A percentile compares a stretch with the other conserved stretches of the same genome.
Evolutionary conservation across 306 rosid species (phyloP).

Genomic region (Casuarina glauca): DNA sequence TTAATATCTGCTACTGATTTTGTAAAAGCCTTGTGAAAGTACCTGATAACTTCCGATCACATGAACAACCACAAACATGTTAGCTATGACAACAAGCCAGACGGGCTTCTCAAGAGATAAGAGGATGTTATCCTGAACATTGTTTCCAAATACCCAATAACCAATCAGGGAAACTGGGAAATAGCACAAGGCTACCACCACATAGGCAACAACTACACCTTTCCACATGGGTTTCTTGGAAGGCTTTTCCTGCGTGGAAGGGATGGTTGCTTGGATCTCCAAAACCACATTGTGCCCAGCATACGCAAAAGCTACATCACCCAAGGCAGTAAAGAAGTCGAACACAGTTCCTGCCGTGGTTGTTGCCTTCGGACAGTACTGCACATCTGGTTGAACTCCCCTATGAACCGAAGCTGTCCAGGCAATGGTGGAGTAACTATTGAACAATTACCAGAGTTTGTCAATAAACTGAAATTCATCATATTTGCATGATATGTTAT

Average conservation of each 20-base stretch:
- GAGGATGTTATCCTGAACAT: constrained; percentile 40
- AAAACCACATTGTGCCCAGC: constrained; percentile 46
- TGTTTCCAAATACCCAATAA: constrained; percentile 40
- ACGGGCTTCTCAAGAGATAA: constrained; percentile 35
- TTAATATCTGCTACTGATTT: neutral
- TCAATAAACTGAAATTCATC: neutral
- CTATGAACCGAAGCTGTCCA: constrained; percentile 41
- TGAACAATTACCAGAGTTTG: neutral
- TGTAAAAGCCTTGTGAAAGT: neutral
- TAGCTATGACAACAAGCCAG: constrained; percentile 38
- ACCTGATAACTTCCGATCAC: constrained; percentile 53
- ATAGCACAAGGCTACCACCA: constrained; percentile 45
- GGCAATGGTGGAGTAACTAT: constrained; percentile 47
- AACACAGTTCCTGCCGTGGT: constrained; percentile 30
- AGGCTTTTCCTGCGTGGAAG: constrained; percentile 40
- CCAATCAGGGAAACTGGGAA: constrained; percentile 41
- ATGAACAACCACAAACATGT: constrained; percentile 42
- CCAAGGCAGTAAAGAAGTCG: constrained; percentile 38
- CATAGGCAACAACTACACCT: constrained; percentile 32
- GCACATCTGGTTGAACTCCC: constrained; percentile 30
- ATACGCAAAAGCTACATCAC: constrained; percentile 47
- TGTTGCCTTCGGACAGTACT: constrained; percentile 29
- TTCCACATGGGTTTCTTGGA: constrained; percentile 47
- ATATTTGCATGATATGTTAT: too few species aligned
- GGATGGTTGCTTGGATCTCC: constrained; percentile 51